These are phyloP conservation scores for Phytopythium mirpurense DNA, from an alignment of 352 stramenopile genomes.

Conservation along the genomic window DNA sequence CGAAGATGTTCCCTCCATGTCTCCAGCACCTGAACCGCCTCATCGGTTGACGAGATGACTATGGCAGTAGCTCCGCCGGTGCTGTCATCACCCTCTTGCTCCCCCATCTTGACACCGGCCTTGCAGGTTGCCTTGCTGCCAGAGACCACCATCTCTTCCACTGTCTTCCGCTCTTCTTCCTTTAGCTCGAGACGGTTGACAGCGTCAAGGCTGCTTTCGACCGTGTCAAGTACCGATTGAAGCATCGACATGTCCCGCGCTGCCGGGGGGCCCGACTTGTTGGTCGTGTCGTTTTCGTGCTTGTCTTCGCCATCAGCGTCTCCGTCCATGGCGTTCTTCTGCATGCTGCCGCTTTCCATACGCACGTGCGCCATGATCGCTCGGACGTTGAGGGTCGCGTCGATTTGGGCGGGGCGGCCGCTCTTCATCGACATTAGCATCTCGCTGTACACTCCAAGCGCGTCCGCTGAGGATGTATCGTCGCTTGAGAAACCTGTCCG, in stretches of 20 bases:
- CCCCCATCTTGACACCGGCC: not conserved
- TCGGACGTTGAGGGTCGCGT: constrained; percentile 21
- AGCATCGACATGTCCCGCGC: constrained; percentile 32
- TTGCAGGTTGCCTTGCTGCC: constrained; percentile 21
- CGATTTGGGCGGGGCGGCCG: not conserved
- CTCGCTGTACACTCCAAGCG: constrained; percentile 5
- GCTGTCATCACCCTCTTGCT: not conserved
- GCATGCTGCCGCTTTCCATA: constrained; percentile 66
- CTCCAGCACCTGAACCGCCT: constrained; percentile 69
- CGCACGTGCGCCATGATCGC: constrained; percentile 63
- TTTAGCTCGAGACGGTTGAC: constrained; percentile 64
- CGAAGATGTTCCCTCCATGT: constrained; percentile 62
- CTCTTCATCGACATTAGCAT: constrained; percentile 4
- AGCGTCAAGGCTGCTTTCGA: constrained; percentile 58
- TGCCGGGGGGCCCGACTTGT: constrained; percentile 19
- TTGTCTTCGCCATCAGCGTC: constrained; percentile 16
- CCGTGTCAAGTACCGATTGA: constrained; percentile 50
- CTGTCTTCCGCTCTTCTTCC: constrained; percentile 51
- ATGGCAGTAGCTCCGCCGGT: not conserved
- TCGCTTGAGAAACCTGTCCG: not conserved
- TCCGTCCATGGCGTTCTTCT: constrained; percentile 16
- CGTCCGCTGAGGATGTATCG: constrained; percentile 5
- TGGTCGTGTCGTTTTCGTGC: constrained; percentile 14
- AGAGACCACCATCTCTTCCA: constrained; percentile 51
- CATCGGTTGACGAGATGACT: constrained; percentile 27